A percentile compares a stretch with the other conserved stretches of the same genome.
phyloP scores from a whole-genome alignment of 208 protist genomes.

The Trypanosoma grayi region DNA sequence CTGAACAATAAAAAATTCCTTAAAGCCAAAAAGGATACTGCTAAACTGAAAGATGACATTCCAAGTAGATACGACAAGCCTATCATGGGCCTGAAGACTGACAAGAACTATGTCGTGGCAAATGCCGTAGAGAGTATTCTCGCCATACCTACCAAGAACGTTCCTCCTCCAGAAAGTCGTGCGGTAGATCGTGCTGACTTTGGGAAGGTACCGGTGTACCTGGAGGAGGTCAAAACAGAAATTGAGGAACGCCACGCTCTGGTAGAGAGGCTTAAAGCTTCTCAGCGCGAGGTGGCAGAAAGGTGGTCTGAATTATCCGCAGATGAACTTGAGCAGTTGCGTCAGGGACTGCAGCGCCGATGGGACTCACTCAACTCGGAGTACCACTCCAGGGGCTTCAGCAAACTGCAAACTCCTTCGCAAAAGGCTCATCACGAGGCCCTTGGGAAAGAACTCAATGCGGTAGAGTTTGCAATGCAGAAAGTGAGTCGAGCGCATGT shows the following conservation, averaged over 20 bases:
- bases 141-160: slow-evolving; percentile 75
- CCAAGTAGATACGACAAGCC: slow-evolving; percentile 81
- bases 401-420: slow-evolving; percentile 87
- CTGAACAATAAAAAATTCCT: slow-evolving; percentile 69
- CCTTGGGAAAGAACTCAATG: slow-evolving; percentile 77
- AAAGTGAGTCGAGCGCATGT: slow-evolving; percentile 85
- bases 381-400: slow-evolving; percentile 93
- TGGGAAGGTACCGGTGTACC: slow-evolving; percentile 90
- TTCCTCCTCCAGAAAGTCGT: slow-evolving; percentile 40
- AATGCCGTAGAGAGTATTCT: slow-evolving; percentile 94
- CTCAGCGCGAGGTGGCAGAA: slow-evolving; percentile 51
- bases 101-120: slow-evolving; percentile 94
- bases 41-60: slow-evolving; percentile 67
- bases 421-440: slow-evolving; percentile 78
- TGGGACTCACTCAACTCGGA: slow-evolving; percentile 91
- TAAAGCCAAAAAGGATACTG: slow-evolving; percentile 56
- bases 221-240: slow-evolving; percentile 89
- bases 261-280: slow-evolving; percentile 36
- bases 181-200: slow-evolving; percentile 76
- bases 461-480: slow-evolving; percentile 87
- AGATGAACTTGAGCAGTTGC: slow-evolving; percentile 76
- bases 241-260: slow-evolving; percentile 64
- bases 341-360: slow-evolving; percentile 83
- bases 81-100: slow-evolving; percentile 90
- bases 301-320: slow-evolving; percentile 73